Evolutionary conservation across 179 eudicot species (phyloP).

Genomic region (Silene noctiflora): DNA sequence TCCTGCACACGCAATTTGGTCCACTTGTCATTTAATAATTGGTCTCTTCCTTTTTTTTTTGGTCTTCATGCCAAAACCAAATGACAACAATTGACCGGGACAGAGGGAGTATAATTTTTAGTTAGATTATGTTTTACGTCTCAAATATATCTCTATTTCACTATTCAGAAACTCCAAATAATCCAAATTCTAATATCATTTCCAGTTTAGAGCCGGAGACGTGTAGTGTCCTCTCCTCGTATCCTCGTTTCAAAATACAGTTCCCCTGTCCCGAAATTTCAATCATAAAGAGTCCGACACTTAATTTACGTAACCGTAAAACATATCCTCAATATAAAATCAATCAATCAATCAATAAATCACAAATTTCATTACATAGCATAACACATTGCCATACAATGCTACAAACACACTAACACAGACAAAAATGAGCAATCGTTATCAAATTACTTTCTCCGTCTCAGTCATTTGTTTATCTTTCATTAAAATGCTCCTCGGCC

Average conservation of each 20-base stretch:
- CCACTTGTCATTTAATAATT: too few species aligned
- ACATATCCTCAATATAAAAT: neutral
- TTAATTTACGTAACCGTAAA: neutral
- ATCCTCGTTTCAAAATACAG: neutral
- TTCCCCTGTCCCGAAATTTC: neutral
- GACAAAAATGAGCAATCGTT: too few species aligned
- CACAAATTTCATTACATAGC: neutral
- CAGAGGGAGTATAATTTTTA: too few species aligned
- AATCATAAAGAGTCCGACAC: neutral
- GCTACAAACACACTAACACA: neutral
- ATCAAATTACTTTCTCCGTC: too few species aligned
- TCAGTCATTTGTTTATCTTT: too few species aligned
- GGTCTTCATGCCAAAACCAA: too few species aligned
- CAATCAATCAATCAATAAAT: neutral
- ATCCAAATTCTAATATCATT: neutral
- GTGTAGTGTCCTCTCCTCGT: neutral
- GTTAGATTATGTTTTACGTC: neutral
- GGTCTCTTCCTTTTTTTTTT: too few species aligned
- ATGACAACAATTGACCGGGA: too few species aligned
- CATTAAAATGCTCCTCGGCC: too few species aligned
- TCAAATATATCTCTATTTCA: neutral
- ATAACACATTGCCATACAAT: neutral
- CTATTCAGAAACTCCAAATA: neutral
- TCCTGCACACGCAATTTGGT: too few species aligned
- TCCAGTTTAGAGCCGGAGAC: neutral